These are phyloP conservation scores for Capronia coronata DNA, from an alignment of 2,329 filamentous ascomycete species.

Conservation along the genomic window DNA sequence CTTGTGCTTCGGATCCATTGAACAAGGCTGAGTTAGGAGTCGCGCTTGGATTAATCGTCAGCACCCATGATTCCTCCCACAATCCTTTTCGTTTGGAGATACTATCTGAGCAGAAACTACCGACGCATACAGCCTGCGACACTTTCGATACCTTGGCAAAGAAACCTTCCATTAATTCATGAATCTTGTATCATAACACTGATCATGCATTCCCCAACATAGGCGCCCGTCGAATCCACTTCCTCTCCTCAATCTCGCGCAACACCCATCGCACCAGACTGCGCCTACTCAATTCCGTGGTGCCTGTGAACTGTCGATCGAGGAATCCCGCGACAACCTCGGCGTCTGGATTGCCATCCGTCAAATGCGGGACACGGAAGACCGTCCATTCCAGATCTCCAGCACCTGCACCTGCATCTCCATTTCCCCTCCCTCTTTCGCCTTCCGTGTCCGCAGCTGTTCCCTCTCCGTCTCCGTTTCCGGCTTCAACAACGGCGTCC, in stretches of 20 bases:
- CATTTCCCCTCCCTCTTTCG: too few relatives aligned
- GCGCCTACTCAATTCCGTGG: neutral
- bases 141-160: too few relatives aligned
- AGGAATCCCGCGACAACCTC: conserved; percentile 9
- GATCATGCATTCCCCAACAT: conserved; percentile 14
- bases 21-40: too few relatives aligned
- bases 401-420: neutral
- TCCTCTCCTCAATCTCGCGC: conserved; percentile 17
- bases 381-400: conserved; percentile 16
- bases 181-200: neutral
- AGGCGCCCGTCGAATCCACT: conserved; percentile 11
- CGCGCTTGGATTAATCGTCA: too few relatives aligned
- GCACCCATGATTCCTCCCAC: too few relatives aligned
- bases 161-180: too few relatives aligned
- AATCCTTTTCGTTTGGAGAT: too few relatives aligned
- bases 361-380: conserved; percentile 18
- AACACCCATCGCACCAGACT: conserved; percentile 13
- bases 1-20: too few relatives aligned
- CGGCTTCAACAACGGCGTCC: neutral
- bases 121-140: too few relatives aligned
- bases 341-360: conserved; percentile 2
- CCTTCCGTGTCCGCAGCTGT: too few relatives aligned
- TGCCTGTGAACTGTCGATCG: conserved; percentile 3
- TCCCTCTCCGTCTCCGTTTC: too few relatives aligned
- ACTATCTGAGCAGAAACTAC: too few relatives aligned